These are phyloP conservation scores for Termitomyces sp. DNA, from an alignment of 768 basidiomycete species.

Conservation along the genomic window DNA sequence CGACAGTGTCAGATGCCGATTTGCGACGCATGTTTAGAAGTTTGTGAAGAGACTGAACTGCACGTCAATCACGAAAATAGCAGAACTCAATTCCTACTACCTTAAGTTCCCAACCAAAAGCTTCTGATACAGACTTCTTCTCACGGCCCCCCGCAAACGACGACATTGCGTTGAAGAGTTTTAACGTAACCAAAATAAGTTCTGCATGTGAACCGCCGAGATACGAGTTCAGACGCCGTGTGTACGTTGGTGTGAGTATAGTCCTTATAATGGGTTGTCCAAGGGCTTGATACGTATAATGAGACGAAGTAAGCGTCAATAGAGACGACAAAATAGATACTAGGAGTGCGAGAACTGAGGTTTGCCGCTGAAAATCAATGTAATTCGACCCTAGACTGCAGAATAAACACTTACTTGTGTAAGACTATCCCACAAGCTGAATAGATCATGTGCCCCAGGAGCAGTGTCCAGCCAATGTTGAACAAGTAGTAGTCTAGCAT, in stretches of 20 bases:
- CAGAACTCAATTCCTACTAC: conserved; percentile 27
- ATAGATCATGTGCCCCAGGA: conserved; percentile 58
- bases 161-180: conserved; percentile 59
- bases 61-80: not conserved
- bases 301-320: conserved; percentile 60
- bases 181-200: conserved; percentile 61
- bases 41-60: conserved; percentile 56
- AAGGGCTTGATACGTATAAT: conserved; percentile 63
- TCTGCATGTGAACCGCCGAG: conserved; percentile 62
- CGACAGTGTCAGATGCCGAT: conserved; percentile 28
- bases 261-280: conserved; percentile 62
- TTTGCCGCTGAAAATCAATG: conserved; percentile 34
- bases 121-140: conserved; percentile 57
- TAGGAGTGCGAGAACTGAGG: conserved; percentile 38
- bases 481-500: conserved; percentile 56
- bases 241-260: conserved; percentile 53
- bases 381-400: not conserved
- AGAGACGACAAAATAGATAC: conserved; percentile 55
- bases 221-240: conserved; percentile 58
- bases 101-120: conserved; percentile 79
- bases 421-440: conserved; percentile 55
- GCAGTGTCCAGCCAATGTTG: conserved; percentile 59
- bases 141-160: conserved; percentile 65
- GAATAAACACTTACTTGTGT: conserved; percentile 40
- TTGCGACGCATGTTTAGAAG: conserved; percentile 70